Conservation (phyloP, 208 protist genomes). For the Trypanosoma rangeli region DNA sequence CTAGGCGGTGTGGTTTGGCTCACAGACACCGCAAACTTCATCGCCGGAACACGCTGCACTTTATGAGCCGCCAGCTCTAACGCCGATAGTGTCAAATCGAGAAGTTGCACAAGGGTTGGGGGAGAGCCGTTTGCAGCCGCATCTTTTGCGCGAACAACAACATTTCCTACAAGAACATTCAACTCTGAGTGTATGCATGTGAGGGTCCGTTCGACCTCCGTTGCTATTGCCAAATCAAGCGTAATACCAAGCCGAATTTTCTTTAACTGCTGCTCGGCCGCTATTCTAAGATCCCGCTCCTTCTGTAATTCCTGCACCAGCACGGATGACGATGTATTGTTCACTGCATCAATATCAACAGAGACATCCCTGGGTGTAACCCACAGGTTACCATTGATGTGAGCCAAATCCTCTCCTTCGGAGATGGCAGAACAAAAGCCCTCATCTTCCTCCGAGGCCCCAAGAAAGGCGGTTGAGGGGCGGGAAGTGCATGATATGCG, state of each 20-base stretch:
- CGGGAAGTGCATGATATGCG: neutral
- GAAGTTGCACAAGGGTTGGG: slow-evolving; percentile 57
- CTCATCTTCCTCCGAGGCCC: slow-evolving; percentile 24
- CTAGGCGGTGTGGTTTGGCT: slow-evolving; percentile 23
- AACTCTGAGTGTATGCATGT: slow-evolving; percentile 57
- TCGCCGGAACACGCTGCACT: slow-evolving; percentile 42
- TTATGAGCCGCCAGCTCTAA: slow-evolving; percentile 42
- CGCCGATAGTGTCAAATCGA: slow-evolving; percentile 61
- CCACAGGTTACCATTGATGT: neutral
- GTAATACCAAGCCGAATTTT: slow-evolving; percentile 43
- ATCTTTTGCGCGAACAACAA: slow-evolving; percentile 49
- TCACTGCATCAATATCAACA: neutral
- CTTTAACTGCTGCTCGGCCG: slow-evolving; percentile 57
- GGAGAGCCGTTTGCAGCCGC: slow-evolving; percentile 29
- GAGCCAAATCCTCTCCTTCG: slow-evolving; percentile 8
- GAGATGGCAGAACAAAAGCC: slow-evolving; percentile 27
- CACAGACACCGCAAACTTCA: slow-evolving; percentile 44
- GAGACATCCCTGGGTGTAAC: neutral
- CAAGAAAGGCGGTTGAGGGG: slow-evolving; percentile 6
- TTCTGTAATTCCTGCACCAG: slow-evolving; percentile 33
- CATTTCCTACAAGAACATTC: slow-evolving; percentile 62
- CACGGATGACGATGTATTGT: neutral
- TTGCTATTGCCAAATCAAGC: slow-evolving; percentile 48
- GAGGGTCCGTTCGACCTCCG: slow-evolving; percentile 48
- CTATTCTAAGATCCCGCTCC: slow-evolving; percentile 50